Conservation (phyloP, 108 stramenopile species). For the Pseudonitzschia multiseries region DNA sequence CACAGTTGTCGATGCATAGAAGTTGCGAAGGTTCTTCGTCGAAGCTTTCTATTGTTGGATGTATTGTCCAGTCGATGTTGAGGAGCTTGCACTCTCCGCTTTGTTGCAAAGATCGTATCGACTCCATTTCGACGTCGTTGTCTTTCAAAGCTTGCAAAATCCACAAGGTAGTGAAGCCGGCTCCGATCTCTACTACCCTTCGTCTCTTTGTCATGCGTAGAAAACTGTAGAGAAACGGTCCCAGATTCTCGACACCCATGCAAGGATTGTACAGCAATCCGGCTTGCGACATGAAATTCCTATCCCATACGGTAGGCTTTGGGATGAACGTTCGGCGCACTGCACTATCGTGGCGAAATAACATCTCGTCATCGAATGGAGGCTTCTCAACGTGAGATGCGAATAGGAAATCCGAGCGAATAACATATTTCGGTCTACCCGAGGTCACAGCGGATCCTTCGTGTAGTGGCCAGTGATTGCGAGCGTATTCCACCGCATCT, state of each 20-base stretch:
- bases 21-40: conserved; percentile 37
- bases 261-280: conserved; percentile 68
- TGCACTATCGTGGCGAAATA: conserved; percentile 58
- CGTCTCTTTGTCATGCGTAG: conserved; percentile 70
- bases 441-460: conserved; percentile 76
- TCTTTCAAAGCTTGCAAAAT: conserved; percentile 76
- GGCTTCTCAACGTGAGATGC: conserved; percentile 34
- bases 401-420: conserved; percentile 84
- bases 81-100: conserved; percentile 52
- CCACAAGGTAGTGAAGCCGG: conserved; percentile 82
- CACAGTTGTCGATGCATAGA: conserved; percentile 81
- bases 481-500: conserved; percentile 75
- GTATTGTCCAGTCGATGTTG: conserved; percentile 71
- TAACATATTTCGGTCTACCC: conserved; percentile 78
- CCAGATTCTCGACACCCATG: conserved; percentile 87
- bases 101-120: conserved; percentile 49
- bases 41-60: conserved; percentile 26
- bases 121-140: conserved; percentile 75
- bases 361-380: conserved; percentile 15
- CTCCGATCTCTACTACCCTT: conserved; percentile 78
- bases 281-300: conserved; percentile 56
- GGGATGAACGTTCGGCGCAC: conserved; percentile 70
- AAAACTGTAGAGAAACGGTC: conserved; percentile 68
- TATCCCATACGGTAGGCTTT: conserved; percentile 39
- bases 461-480: conserved; percentile 70